Evolutionary conservation across 2,329 filamentous ascomycete genomes (phyloP), one percentile per base, ranked within the genome.

Genomic region (Cercospora sesami): DNA sequence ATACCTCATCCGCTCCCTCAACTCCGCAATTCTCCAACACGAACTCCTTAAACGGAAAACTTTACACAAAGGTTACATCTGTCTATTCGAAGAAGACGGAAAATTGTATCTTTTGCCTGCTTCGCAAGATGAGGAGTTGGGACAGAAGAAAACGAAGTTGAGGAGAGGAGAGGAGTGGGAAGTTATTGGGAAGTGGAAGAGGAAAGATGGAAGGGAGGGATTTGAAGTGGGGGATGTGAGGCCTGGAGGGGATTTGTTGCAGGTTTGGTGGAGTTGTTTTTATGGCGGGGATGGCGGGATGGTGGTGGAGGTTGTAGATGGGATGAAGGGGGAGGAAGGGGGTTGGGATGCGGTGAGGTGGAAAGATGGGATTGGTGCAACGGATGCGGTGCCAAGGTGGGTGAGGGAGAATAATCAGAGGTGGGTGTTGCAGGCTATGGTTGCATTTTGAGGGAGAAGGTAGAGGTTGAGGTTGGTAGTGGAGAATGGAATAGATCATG

Each of bases 171-270:
- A 58, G 28, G 55, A 58, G 55, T 58, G 55, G 55, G 55, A 58
- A 8, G 55, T 58, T 9, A 58, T 58, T 33, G 55, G 55, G 55
- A 58, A 58, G 55, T 58, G 55, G 55, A 18, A 26, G 55, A 33
- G 28, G 16, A 12, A 9, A 21, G 26, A 28, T 16, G 26, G 48
- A 10, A 33, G 30, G 8, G 26, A 58, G 28, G 26, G 23, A 7
- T 30, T 30, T 30, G 18, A 26, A 28, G 2, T 28, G 0, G 28
- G 55, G 26, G 28, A 31, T 30, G 18, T 33, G 28, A 31, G 55
- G 55, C 28, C 28, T 30, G 55, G 26, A 21, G 55, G 55, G 18
- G 55, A 58, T 58, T 33, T 58, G 28, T 33, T 58, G 55, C 26
- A 33, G 55, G 28, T 58, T 31, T 58, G 55, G 55, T 58, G 28